phyloP scores from a whole-genome alignment of 1,139 yeast species.

The Candida tetrigidarum region DNA sequence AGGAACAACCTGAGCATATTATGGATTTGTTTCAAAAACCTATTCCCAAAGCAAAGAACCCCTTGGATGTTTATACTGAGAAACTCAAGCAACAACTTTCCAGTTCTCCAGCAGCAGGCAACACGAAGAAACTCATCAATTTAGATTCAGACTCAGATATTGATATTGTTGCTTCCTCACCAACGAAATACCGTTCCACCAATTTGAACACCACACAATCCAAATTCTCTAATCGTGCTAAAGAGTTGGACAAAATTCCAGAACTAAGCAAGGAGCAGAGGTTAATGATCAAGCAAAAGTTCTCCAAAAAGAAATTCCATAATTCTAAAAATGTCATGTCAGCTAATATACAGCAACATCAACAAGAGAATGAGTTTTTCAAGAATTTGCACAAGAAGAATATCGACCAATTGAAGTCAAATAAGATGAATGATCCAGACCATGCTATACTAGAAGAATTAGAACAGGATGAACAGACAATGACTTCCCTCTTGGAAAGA shows the following conservation, averaged over 20 bases:
- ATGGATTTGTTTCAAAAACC: conserved; percentile 22
- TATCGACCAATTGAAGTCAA: conserved; percentile 36
- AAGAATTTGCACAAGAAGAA: conserved; percentile 38
- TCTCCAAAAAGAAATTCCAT: conserved; percentile 25
- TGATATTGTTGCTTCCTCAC: conserved; percentile 17
- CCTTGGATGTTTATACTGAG: conserved; percentile 43
- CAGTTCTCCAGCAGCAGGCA: conserved; percentile 28
- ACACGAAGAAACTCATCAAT: conserved; percentile 18
- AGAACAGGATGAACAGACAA: conserved; percentile 45
- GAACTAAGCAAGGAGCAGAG: conserved; percentile 41
- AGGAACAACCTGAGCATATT: conserved; percentile 19
- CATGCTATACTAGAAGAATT: conserved; percentile 36
- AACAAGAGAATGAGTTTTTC: conserved; percentile 22
- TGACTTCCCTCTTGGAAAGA: conserved; percentile 60
- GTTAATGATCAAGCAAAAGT: conserved; percentile 40
- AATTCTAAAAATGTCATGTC: conserved; percentile 10
- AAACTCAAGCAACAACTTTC: conserved; percentile 30
- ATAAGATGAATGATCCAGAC: conserved; percentile 31
- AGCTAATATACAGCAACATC: conserved; percentile 3
- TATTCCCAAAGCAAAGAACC: conserved; percentile 24
- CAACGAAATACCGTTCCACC: conserved; percentile 12
- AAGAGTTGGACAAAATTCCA: conserved; percentile 29
- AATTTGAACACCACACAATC: conserved; percentile 1
- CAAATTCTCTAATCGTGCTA: conserved; percentile 17
- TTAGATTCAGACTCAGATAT: conserved; percentile 28